A percentile compares a stretch with the other conserved stretches of the same genome.
Evolutionary conservation across 345 rosid species (phyloP).

Genomic region (Ceriops zippeliana): DNA sequence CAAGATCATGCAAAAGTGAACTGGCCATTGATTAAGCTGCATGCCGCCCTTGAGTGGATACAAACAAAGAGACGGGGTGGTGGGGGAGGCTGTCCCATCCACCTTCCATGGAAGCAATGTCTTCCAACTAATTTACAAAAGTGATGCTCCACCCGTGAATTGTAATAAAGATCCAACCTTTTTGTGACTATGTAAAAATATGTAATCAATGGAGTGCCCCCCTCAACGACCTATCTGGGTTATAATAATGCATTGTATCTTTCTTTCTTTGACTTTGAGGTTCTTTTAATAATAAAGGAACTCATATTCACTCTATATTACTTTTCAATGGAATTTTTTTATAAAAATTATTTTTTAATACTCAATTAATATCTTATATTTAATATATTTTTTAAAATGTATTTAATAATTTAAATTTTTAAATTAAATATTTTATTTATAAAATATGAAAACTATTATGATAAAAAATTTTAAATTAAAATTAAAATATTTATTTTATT

Average conservation of each 20-base stretch:
- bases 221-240: no score
- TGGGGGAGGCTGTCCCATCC: background rate
- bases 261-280: conserved; percentile 3
- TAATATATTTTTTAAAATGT: no score
- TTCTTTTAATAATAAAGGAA: no score
- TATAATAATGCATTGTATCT: background rate
- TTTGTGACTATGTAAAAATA: background rate
- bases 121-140: conserved; percentile 2
- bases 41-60: background rate
- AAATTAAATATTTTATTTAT: no score
- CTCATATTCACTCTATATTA: no score
- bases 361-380: background rate
- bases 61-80: background rate
- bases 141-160: conserved; percentile 12
- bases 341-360: background rate
- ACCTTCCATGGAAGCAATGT: background rate
- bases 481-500: no score
- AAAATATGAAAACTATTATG: no score
- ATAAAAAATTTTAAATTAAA: no score
- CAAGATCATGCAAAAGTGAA: background rate
- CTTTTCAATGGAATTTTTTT: no score
- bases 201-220: background rate
- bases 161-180: conserved; percentile 2
- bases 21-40: background rate
- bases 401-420: no score